Evolutionary conservation across 176 grass and related monocot genomes (phyloP).

Genomic region (Urochloa ruziziensis): DNA sequence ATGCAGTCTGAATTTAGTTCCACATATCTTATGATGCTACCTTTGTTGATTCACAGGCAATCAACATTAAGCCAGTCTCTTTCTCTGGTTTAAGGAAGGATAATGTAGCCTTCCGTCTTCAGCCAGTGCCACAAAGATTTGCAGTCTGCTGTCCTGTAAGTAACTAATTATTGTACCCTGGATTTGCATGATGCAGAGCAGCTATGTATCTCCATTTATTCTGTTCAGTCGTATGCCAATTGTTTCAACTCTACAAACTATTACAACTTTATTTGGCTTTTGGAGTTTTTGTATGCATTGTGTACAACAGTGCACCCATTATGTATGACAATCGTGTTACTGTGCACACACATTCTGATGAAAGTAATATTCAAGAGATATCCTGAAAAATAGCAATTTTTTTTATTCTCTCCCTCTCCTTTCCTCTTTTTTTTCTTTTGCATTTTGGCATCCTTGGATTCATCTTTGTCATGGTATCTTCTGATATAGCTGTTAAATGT

Average conservation of each 20-base stretch:
- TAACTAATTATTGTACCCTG: slow-evolving; percentile 10
- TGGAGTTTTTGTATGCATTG: background rate
- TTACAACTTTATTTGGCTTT: background rate
- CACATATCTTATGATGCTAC: background rate
- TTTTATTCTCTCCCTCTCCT: background rate
- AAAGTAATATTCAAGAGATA: background rate
- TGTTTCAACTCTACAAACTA: background rate
- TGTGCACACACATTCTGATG: background rate
- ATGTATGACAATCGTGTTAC: background rate
- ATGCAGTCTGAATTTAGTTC: background rate
- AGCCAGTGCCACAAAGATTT: slow-evolving; percentile 36
- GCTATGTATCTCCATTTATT: background rate
- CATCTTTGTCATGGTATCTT: background rate
- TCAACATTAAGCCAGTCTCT: slow-evolving; percentile 34
- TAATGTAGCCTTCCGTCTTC: slow-evolving; percentile 41
- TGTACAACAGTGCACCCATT: background rate
- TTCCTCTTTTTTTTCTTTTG: background rate
- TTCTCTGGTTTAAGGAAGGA: slow-evolving; percentile 48
- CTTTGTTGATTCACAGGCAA: slow-evolving; percentile 41
- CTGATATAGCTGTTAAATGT: background rate
- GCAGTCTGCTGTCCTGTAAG: slow-evolving; percentile 49
- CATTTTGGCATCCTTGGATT: background rate
- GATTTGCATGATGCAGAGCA: background rate
- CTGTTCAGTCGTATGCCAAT: background rate
- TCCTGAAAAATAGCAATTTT: background rate